Evolutionary conservation across 345 rosid genomes (phyloP).

Genomic region (Laguncularia racemosa): DNA sequence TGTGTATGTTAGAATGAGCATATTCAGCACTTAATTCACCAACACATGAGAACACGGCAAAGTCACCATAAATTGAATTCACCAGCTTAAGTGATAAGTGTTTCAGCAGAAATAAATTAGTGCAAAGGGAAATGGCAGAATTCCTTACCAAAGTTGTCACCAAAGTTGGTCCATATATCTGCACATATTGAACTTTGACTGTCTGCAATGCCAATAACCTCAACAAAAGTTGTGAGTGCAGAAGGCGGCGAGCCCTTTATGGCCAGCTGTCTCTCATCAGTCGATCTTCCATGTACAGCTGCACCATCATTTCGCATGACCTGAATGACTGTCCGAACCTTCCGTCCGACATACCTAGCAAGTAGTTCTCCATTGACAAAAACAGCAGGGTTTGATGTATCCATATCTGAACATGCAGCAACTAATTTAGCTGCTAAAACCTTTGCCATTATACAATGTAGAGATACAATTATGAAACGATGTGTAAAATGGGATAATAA

Average conservation of each 20-base stretch:
- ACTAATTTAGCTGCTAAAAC: background rate
- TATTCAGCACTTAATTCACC: too few relatives aligned
- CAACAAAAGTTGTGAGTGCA: slow-evolving; percentile 57
- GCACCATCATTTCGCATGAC: slow-evolving; percentile 44
- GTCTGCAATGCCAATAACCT: slow-evolving; percentile 85
- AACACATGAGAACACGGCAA: too few relatives aligned
- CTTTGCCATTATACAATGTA: too few relatives aligned
- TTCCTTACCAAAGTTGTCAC: slow-evolving; percentile 57
- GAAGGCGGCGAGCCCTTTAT: slow-evolving; percentile 48
- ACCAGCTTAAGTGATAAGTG: too few relatives aligned
- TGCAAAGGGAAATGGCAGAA: background rate
- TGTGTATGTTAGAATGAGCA: too few relatives aligned
- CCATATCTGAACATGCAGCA: slow-evolving; percentile 34
- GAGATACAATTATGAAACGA: too few relatives aligned
- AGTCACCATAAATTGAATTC: too few relatives aligned
- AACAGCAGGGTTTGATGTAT: slow-evolving; percentile 73
- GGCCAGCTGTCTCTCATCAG: slow-evolving; percentile 54
- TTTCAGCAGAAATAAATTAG: background rate
- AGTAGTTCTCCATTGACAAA: slow-evolving; percentile 71
- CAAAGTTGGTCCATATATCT: slow-evolving; percentile 72
- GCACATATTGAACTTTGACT: slow-evolving; percentile 54
- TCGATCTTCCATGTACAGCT: slow-evolving; percentile 54
- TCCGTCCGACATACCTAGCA: slow-evolving; percentile 49
- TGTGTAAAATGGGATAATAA: too few relatives aligned
- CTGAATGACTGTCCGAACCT: slow-evolving; percentile 69